Evolutionary conservation across 1,284 basidiomycete species (phyloP), one percentile per base, ranked within the genome.

Genomic region (Clitocybe nebularis): DNA sequence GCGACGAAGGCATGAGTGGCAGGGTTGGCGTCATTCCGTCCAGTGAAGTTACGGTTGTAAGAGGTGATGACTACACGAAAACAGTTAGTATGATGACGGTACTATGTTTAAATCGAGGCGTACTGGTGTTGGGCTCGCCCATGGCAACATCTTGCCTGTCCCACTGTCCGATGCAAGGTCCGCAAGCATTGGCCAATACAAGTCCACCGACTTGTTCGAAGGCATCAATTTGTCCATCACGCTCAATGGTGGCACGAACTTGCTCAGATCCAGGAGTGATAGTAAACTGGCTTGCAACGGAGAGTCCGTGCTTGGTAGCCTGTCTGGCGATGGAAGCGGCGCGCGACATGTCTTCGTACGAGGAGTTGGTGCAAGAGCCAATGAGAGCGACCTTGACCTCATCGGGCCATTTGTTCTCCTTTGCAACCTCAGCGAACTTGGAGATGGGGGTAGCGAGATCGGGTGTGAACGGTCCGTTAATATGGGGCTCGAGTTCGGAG

Each of bases 21-120:
- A 25, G 94, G 93, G 81, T 99, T 99, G 58, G 95, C 95, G 63
- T 99, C 96, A 72, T 99, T 99, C 67, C 95, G 93, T 50, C 93
- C 95, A 56, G 95, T 98, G 76, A 99, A 99, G 87, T 99, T 99
- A 70, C 96, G 93, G 85, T 99, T 99, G 84, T 99, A 99, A 19
- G 94, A 98, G 41, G 95, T 96, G 71, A 98, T 92, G 75, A 97
- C 84, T 88, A 38, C 14, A 45, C 24, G 47, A 41, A 29, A 36
- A 39, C 9, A 41, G 33, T 41, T 39, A 36, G 6, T 49, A 24
- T 16, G 29, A 21, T 53, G 45, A 14, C 35, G 11, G 11, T 13
- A n/a, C 8, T 5, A 13, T 3, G 25, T 10, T 10, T 20, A 19
- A 25, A 41, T n/a, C n/a, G 22, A 35, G 33, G 71, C 81, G 44